Percentiles rank a stretch among this genome's conserved stretches.
These are phyloP conservation scores for Gossypium anomalum DNA, from an alignment of 345 rosid species.

Conservation along the genomic window DNA sequence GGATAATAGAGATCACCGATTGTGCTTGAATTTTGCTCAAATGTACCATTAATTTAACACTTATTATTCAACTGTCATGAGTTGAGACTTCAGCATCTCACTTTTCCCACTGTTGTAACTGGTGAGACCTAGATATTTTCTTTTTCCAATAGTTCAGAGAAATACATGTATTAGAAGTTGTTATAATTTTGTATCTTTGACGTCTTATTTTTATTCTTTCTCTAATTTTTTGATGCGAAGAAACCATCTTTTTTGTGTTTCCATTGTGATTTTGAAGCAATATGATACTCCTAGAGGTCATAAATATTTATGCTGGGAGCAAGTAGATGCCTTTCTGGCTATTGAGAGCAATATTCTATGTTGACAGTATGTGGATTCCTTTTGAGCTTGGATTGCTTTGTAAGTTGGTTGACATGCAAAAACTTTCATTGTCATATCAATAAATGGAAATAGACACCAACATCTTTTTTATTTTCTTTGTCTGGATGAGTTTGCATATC, in stretches of 20 bases:
- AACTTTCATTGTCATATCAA: background rate
- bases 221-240: background rate
- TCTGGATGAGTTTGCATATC: background rate
- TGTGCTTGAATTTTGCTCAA: conserved; percentile 73
- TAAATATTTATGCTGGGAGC: background rate
- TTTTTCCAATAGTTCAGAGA: conserved; percentile 12
- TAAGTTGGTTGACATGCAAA: background rate
- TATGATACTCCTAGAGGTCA: background rate
- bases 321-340: background rate
- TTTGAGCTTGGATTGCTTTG: background rate
- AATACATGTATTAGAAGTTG: conserved; percentile 9
- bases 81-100: conserved; percentile 17
- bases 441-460: background rate
- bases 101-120: conserved; percentile 20
- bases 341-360: background rate
- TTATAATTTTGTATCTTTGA: background rate
- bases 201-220: conserved; percentile 1
- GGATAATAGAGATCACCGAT: conserved; percentile 63
- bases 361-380: background rate
- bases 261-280: background rate
- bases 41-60: conserved; percentile 34
- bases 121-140: conserved; percentile 15
- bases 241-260: background rate
- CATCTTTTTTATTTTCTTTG: background rate
- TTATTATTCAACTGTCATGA: conserved; percentile 15